These are phyloP conservation scores for Blastocystis sp. DNA, from an alignment of 352 stramenopile genomes.

Conservation along the genomic window DNA sequence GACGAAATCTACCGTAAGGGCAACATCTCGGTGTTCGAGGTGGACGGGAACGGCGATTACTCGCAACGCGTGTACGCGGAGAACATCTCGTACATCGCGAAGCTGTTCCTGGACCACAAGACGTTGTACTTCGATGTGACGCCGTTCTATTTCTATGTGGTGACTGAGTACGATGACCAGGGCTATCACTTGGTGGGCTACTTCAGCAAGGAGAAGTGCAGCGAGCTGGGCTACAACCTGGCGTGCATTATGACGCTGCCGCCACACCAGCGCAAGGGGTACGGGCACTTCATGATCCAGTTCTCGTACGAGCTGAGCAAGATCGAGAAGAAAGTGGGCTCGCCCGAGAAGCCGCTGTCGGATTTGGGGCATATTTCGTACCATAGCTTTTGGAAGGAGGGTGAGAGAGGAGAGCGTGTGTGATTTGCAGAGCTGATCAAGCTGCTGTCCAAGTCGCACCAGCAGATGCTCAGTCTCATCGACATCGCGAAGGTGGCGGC, in stretches of 20 bases:
- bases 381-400: conserved; percentile 74
- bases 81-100: conserved; percentile 85
- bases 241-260: conserved; percentile 86
- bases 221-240: conserved; percentile 82
- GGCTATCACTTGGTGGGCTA: conserved; percentile 85
- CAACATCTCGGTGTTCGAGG: conserved; percentile 80
- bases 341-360: conserved; percentile 83
- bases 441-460: conserved; percentile 74
- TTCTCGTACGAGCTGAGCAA: conserved; percentile 85
- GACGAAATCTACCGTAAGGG: conserved; percentile 76
- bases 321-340: conserved; percentile 84
- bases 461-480: conserved; percentile 68
- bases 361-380: conserved; percentile 81
- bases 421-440: conserved; percentile 76
- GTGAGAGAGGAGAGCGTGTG: conserved; percentile 1
- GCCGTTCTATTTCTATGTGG: conserved; percentile 86
- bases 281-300: conserved; percentile 83
- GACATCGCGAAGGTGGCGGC: conserved; percentile 72
- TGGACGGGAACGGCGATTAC: conserved; percentile 76
- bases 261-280: conserved; percentile 82
- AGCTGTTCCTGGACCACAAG: conserved; percentile 88
- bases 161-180: conserved; percentile 80
- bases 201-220: conserved; percentile 86
- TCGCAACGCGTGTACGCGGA: conserved; percentile 80
- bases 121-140: conserved; percentile 87